Conservation (phyloP, 768 basidiomycete species). For the Lactifluus pinguis region DNA sequence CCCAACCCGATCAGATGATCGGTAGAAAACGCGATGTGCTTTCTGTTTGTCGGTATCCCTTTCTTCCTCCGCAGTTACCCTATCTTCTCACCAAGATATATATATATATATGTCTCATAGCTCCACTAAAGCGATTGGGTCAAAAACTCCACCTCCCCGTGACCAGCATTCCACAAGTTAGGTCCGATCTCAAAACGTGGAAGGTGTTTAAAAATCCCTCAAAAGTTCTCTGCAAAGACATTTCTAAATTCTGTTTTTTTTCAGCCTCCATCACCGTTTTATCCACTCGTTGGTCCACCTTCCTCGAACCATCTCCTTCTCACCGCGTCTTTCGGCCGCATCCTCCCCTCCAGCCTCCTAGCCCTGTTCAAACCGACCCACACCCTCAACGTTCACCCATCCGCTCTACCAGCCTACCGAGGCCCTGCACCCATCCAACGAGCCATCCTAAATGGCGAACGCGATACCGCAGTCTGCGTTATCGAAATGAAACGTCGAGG, state of each 20-base stretch:
- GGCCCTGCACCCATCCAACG: constrained; percentile 89
- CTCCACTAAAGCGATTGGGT: constrained; percentile 59
- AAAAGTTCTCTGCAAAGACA: neutral
- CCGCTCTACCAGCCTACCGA: constrained; percentile 77
- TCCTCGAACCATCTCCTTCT: constrained; percentile 51
- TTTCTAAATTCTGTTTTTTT: constrained; percentile 21
- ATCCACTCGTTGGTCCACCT: neutral
- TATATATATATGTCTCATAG: constrained; percentile 38
- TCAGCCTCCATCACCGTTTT: constrained; percentile 36
- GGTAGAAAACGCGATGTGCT: constrained; percentile 53
- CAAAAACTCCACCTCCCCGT: constrained; percentile 45
- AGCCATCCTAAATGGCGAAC: constrained; percentile 57
- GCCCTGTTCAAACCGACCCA: constrained; percentile 46
- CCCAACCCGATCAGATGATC: constrained; percentile 56
- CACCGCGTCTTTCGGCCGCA: constrained; percentile 88
- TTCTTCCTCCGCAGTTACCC: neutral
- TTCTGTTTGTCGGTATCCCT: constrained; percentile 42
- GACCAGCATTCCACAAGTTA: constrained; percentile 50
- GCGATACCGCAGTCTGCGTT: constrained; percentile 71
- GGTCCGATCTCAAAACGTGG: constrained; percentile 56
- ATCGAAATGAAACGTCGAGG: constrained; percentile 51
- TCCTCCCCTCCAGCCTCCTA: constrained; percentile 58
- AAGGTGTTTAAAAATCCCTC: constrained; percentile 34
- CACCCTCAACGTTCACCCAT: constrained; percentile 84
- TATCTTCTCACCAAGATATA: neutral